Evolutionary conservation across 2,329 filamentous ascomycete genomes (phyloP), one percentile per base, ranked within the genome.

Genomic region (Ilyonectria robusta): DNA sequence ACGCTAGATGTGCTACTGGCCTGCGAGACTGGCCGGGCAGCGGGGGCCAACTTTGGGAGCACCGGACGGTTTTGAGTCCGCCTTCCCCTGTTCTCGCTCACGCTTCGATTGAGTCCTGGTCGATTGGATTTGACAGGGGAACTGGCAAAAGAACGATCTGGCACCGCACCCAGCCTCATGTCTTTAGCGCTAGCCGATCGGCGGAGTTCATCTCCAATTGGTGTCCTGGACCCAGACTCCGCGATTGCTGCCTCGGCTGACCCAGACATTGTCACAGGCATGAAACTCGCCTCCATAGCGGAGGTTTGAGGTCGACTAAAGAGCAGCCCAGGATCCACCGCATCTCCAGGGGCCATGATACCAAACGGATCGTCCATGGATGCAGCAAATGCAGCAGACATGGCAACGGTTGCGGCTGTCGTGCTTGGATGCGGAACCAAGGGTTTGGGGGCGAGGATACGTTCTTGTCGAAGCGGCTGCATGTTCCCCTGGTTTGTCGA

Each of bases 271-370:
- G 77, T 69, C 46, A 79, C 72, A 11, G 72, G 66, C 44, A 77
- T 73, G 48, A 80, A 83, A 53, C 76, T 76, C 26, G 81, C 67
- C 46, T 85, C 82, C 79, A 87, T 82, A 59, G 78, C 75, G 4
- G 85, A 84, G 21, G 85, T 85, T 13, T 82, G 82, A 26, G 87
- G 84, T 11, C 84, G 83, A 68, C 85, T 87, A 74, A 89, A 88
- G 8, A 91, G 78, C 17, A 91, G 80, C 8, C 87, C 89, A 1
- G 89, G 89, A 70, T 91, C 83, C 6, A 91, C 88, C n/a, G 83
- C 86, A 8, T 82, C 82, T 31, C 78, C 81, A 6, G 84, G 80
- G 53, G 79, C 83, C 42, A 84, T 79, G 31, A 86, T 81, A 26
- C 83, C 80, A 70, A 90, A 90, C 0, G 85, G 81, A 66, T 89